Conservation (phyloP, 108 stramenopile species). For the Pseudonitzschia pungens region DNA sequence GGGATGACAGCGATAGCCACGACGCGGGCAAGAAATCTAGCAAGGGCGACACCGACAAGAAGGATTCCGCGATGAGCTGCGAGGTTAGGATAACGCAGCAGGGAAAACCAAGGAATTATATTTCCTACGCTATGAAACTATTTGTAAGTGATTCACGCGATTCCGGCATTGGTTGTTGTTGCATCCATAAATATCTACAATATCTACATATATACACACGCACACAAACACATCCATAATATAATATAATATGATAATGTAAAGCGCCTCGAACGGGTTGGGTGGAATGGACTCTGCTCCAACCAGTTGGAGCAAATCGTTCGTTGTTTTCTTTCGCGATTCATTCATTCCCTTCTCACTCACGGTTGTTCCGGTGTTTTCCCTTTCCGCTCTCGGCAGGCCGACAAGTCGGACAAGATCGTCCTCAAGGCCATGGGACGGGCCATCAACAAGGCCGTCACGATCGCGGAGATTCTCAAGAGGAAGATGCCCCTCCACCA, state of each 20-base stretch:
- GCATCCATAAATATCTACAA: no score
- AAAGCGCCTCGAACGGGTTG: no score
- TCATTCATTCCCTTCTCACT: no score
- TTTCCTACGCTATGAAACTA: conserved; percentile 77
- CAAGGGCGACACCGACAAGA: neutral
- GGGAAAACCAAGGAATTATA: conserved; percentile 84
- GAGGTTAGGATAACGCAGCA: conserved; percentile 81
- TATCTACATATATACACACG: no score
- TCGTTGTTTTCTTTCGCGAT: no score
- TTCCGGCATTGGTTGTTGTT: neutral
- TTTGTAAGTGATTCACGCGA: conserved; percentile 69
- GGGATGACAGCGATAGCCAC: neutral
- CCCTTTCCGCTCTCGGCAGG: no score
- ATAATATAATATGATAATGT: no score
- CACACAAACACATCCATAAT: no score
- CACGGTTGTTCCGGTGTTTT: no score
- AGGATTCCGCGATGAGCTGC: conserved; percentile 21
- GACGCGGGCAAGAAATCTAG: neutral
- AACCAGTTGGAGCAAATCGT: no score
- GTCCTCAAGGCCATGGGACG: conserved; percentile 87
- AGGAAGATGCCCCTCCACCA: conserved; percentile 85
- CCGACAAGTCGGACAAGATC: conserved; percentile 58
- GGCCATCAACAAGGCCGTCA: conserved; percentile 90
- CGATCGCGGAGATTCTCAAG: conserved; percentile 86
- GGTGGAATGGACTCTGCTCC: no score